These are phyloP conservation scores for Rhodotorula diobovata DNA, from an alignment of 768 basidiomycete genomes.

Conservation along the genomic window DNA sequence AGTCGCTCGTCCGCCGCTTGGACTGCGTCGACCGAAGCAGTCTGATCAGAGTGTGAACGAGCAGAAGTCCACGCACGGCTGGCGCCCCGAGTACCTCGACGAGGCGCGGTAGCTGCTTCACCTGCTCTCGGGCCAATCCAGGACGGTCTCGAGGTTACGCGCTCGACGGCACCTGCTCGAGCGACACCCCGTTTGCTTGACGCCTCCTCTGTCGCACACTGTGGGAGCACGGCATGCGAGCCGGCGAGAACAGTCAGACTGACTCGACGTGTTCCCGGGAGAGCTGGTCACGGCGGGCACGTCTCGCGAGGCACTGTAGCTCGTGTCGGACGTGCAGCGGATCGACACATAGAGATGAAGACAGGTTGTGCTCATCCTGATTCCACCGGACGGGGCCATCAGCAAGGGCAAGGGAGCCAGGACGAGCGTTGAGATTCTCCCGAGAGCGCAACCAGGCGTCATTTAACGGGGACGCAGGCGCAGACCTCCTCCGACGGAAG, in stretches of 20 bases:
- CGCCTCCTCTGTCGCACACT: not conserved
- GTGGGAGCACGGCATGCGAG: not conserved
- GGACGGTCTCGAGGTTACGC: not conserved
- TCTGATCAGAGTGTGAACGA: not conserved
- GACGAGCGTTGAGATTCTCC: conserved; percentile 7
- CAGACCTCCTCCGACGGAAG: no score
- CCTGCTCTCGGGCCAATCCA: not conserved
- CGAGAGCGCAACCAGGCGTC: not conserved
- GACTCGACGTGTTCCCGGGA: conserved; percentile 10
- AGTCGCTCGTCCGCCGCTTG: not conserved
- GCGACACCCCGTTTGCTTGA: not conserved
- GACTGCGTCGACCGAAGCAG: no score
- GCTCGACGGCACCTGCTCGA: conserved; percentile 4
- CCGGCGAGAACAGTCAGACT: no score
- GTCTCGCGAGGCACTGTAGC: not conserved
- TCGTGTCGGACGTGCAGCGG: not conserved
- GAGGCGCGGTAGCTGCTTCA: not conserved
- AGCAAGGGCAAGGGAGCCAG: not conserved
- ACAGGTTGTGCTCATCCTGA: not conserved
- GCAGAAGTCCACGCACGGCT: not conserved
- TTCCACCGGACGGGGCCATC: not conserved
- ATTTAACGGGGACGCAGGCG: not conserved
- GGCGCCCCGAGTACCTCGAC: not conserved
- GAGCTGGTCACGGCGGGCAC: not conserved
- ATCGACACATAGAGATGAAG: no score